phyloP scores from a whole-genome alignment of 164 flowering plant species.

The Macadamia integrifolia region DNA sequence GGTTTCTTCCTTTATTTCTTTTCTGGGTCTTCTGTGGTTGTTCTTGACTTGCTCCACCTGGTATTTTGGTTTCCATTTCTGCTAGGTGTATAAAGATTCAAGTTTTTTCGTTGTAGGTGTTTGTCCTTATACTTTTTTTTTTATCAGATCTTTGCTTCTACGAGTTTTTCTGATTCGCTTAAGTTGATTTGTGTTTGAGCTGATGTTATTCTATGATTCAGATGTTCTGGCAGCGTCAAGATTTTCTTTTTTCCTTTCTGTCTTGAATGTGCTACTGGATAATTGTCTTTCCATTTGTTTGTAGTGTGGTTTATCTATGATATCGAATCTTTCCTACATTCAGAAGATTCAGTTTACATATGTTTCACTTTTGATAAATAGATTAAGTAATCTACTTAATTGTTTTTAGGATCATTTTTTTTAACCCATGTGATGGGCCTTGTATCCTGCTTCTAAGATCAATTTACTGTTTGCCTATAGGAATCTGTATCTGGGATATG shows the following conservation, averaged over 20 bases:
- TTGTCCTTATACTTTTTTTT: neutral
- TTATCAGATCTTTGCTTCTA: neutral
- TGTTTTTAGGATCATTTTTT: no score
- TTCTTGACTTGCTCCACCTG: neutral
- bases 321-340: no score
- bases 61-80: neutral
- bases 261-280: neutral
- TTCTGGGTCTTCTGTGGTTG: neutral
- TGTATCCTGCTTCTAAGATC: no score
- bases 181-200: neutral
- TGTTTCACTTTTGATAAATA: no score
- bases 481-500: no score
- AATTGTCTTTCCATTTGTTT: no score
- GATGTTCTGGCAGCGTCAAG: neutral
- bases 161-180: neutral
- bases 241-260: neutral
- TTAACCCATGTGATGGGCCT: no score
- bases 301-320: no score
- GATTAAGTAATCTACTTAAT: no score
- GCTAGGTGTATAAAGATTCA: neutral
- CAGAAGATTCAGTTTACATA: no score
- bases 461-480: no score
- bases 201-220: neutral
- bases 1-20: conserved; percentile 13
- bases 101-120: neutral